A percentile compares a stretch with the other conserved stretches of the same genome.
These are phyloP conservation scores for Primulina eburnea DNA, from an alignment of 257 asterid genomes.

Conservation along the genomic window DNA sequence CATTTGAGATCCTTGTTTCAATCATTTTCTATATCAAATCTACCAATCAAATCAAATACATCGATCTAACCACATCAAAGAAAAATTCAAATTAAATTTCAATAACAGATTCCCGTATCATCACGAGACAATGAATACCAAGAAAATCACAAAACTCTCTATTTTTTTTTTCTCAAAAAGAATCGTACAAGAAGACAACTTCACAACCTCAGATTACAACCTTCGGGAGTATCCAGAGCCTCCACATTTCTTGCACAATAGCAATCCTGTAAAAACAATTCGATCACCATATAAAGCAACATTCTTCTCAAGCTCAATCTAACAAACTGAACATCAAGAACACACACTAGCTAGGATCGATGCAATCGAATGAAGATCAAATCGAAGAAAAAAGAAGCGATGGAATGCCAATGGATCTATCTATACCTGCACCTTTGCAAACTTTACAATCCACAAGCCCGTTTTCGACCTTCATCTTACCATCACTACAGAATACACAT, in stretches of 20 bases:
- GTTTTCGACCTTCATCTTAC: slow-evolving; percentile 80
- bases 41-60: too few species aligned
- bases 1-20: too few species aligned
- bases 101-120: too few species aligned
- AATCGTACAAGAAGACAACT: not conserved
- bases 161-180: not conserved
- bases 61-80: too few species aligned
- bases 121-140: too few species aligned
- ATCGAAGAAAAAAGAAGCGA: not conserved
- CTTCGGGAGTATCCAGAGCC: slow-evolving; percentile 95
- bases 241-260: slow-evolving; percentile 89
- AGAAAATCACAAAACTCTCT: too few species aligned
- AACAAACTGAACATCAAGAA: not conserved
- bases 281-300: not conserved
- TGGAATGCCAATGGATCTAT: not conserved
- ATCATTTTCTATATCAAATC: too few species aligned
- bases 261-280: slow-evolving; percentile 47
- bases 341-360: not conserved
- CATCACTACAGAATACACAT: slow-evolving; percentile 85
- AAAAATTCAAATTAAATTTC: too few species aligned
- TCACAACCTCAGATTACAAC: slow-evolving; percentile 24
- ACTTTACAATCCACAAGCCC: slow-evolving; percentile 84
- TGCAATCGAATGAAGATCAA: not conserved
- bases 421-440: slow-evolving; percentile 92
- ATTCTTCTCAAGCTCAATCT: not conserved